These are phyloP conservation scores for Lojkania enalia DNA, from an alignment of 2,329 filamentous ascomycete genomes.

Conservation along the genomic window DNA sequence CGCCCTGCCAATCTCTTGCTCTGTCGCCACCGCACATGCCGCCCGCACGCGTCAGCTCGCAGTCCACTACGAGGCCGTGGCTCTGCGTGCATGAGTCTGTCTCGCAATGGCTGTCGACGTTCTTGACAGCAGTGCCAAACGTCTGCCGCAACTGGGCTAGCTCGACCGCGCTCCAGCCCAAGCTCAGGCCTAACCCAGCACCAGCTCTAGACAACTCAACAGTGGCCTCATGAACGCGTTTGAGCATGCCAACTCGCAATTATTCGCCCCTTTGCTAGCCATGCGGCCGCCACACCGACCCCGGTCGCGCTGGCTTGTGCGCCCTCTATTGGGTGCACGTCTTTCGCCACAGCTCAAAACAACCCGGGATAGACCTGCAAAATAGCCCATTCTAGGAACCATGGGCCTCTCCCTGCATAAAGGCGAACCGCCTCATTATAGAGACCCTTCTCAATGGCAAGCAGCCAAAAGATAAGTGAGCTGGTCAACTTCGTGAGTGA, in stretches of 20 bases:
- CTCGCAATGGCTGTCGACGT: constrained; percentile 3
- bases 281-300: too few relatives aligned
- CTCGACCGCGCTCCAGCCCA: neutral
- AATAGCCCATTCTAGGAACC: too few relatives aligned
- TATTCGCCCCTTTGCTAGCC: constrained; percentile 1
- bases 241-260: neutral
- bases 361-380: too few relatives aligned
- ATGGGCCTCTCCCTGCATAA: too few relatives aligned
- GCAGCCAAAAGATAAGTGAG: too few relatives aligned
- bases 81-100: constrained; percentile 6
- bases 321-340: too few relatives aligned
- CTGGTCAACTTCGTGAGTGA: too few relatives aligned
- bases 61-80: neutral
- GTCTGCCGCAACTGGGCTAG: neutral
- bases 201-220: neutral
- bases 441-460: too few relatives aligned
- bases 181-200: neutral
- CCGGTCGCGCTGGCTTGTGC: too few relatives aligned
- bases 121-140: neutral
- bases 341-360: too few relatives aligned
- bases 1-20: constrained; percentile 1
- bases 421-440: too few relatives aligned
- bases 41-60: constrained; percentile 19
- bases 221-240: neutral
- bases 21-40: constrained; percentile 7